phyloP scores from a whole-genome alignment of 2,329 filamentous ascomycete genomes.

The Sporothrix sp. region DNA sequence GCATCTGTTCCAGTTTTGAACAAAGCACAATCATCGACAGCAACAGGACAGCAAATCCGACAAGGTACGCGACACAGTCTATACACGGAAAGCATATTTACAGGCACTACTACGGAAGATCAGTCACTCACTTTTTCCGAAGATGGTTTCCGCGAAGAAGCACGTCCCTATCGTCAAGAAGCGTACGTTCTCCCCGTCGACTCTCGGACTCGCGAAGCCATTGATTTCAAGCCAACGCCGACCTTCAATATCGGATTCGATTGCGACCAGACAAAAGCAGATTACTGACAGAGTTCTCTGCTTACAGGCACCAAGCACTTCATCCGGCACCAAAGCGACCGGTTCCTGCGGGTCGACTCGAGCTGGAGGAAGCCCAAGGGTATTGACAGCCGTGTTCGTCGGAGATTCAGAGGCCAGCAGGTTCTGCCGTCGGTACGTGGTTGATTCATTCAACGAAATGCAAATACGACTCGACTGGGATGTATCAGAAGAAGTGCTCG shows the following conservation, averaged over 20 bases:
- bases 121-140: conserved; percentile 17
- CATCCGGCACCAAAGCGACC: conserved; percentile 94
- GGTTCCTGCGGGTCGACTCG: conserved; percentile 82
- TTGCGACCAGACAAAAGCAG: no score
- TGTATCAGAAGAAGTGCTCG: no score
- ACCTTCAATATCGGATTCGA: no score
- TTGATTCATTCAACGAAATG: not conserved
- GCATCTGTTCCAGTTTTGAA: conserved; percentile 3
- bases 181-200: conserved; percentile 57
- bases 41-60: conserved; percentile 12
- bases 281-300: not conserved
- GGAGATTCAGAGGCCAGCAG: conserved; percentile 93
- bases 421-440: conserved; percentile 93
- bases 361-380: conserved; percentile 99
- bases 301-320: conserved; percentile 80
- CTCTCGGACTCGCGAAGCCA: not conserved
- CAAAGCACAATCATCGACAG: conserved; percentile 8
- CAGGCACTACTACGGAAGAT: conserved; percentile 18
- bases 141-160: conserved; percentile 99
- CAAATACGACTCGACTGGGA: no score
- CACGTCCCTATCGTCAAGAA: conserved; percentile 99
- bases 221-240: not conserved
- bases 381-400: conserved; percentile 96
- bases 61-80: conserved; percentile 14
- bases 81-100: not conserved